phyloP scores from a whole-genome alignment of 2,329 filamentous ascomycete species.

The Talaromyces atroroseus region DNA sequence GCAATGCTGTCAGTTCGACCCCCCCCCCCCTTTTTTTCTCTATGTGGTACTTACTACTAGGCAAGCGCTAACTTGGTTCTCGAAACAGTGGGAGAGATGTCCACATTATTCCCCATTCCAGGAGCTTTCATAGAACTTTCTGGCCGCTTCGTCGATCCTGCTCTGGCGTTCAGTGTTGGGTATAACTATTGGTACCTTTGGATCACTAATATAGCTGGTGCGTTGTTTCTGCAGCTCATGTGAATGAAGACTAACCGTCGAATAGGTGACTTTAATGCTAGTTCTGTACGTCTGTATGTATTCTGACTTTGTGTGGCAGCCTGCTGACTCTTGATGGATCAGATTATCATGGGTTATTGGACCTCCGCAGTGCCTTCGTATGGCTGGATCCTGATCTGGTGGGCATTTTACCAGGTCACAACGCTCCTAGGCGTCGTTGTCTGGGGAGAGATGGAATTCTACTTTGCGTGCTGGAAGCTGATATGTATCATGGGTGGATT shows the following conservation, averaged over 20 bases:
- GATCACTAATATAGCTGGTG: constrained; percentile 13
- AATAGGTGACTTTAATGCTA: background rate
- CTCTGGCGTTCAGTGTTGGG: constrained; percentile 2
- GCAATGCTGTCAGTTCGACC: background rate
- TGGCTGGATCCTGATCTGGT: constrained; percentile 37
- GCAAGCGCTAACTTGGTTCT: background rate
- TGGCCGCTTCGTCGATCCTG: constrained; percentile 9
- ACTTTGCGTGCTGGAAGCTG: constrained; percentile 29
- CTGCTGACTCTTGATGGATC: constrained; percentile 13
- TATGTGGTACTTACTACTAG: background rate
- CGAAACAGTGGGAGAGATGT: constrained; percentile 4
- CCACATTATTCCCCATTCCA: background rate
- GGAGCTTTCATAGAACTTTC: constrained; percentile 9
- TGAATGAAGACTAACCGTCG: background rate
- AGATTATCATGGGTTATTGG: constrained; percentile 21
- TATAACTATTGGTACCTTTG: constrained; percentile 25
- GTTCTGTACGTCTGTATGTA: constrained; percentile 19
- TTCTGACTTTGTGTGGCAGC: constrained; percentile 30
- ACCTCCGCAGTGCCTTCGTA: constrained; percentile 30
- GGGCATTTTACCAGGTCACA: constrained; percentile 27
- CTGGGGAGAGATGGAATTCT: constrained; percentile 46
- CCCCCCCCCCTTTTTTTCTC: too few relatives aligned
- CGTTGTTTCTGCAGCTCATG: constrained; percentile 16
- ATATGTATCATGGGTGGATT: constrained; percentile 28
- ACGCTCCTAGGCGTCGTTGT: constrained; percentile 25